A percentile compares a stretch with the other conserved stretches of the same genome.
phyloP scores from a whole-genome alignment of 208 protist genomes.

The Acanthamoeba sp. region DNA sequence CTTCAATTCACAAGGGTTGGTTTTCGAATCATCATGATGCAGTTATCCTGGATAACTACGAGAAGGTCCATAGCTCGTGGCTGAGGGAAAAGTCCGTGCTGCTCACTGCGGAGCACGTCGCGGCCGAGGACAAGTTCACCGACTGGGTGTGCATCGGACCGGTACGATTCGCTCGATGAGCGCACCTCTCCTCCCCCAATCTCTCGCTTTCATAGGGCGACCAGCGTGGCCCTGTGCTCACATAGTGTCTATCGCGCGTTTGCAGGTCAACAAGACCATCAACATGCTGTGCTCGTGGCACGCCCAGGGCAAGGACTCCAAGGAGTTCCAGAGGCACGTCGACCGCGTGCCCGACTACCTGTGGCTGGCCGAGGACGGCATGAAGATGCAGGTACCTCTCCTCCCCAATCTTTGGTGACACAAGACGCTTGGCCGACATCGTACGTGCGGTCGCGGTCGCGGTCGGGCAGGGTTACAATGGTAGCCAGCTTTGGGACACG shows the following conservation, averaged over 20 bases:
- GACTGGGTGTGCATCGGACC: slow-evolving; percentile 97
- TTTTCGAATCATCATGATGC: slow-evolving; percentile 3
- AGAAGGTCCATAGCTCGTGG: slow-evolving; percentile 88
- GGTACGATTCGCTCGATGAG: slow-evolving; percentile 61
- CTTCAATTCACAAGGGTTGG: neutral
- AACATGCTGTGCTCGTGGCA: slow-evolving; percentile 97
- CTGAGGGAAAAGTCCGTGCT: slow-evolving; percentile 93
- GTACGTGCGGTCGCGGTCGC: too few species aligned
- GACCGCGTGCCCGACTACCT: slow-evolving; percentile 96
- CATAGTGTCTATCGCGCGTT: slow-evolving; percentile 94
- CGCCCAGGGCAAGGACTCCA: slow-evolving; percentile 92
- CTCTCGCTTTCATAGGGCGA: too few species aligned
- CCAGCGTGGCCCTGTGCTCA: neutral
- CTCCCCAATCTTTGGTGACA: too few species aligned
- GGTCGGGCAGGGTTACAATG: slow-evolving; percentile 98
- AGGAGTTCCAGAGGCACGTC: slow-evolving; percentile 92
- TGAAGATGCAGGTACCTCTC: slow-evolving; percentile 94
- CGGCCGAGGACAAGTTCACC: slow-evolving; percentile 96
- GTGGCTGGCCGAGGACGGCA: slow-evolving; percentile 95
- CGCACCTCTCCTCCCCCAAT: neutral
- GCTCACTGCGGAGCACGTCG: slow-evolving; percentile 93
- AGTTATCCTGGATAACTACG: slow-evolving; percentile 91
- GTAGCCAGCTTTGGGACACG: slow-evolving; percentile 98
- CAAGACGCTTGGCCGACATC: too few species aligned
- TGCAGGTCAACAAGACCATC: slow-evolving; percentile 96